These are phyloP conservation scores for Arctium minus DNA, from an alignment of 129 eudicot species.

Conservation along the genomic window DNA sequence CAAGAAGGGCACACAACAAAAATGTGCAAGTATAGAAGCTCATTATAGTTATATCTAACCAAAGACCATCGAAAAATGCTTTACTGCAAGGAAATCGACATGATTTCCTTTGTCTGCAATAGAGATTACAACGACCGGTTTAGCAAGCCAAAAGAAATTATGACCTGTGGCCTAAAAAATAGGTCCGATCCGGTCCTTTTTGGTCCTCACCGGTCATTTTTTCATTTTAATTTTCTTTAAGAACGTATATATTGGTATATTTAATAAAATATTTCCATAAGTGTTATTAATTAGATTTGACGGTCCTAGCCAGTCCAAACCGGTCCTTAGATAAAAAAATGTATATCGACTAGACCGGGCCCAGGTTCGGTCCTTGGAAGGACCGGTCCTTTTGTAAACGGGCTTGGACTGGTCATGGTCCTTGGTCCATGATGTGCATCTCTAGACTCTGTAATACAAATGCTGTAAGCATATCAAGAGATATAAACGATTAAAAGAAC, in stretches of 20 bases:
- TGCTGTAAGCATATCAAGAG: neutral
- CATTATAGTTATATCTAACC: neutral
- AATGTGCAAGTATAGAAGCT: neutral
- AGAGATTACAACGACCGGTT: too few relatives aligned
- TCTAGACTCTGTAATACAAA: neutral
- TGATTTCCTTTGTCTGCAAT: neutral
- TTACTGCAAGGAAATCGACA: neutral
- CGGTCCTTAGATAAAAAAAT: neutral
- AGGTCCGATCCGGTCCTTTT: neutral
- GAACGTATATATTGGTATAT: neutral
- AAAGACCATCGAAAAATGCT: too few relatives aligned
- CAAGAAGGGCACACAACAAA: neutral
- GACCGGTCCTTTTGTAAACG: too few relatives aligned
- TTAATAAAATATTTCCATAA: neutral
- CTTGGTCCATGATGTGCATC: neutral
- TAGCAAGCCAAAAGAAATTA: too few relatives aligned
- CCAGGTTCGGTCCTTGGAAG: neutral
- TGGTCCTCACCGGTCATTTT: too few relatives aligned
- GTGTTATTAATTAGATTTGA: neutral
- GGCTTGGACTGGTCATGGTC: neutral
- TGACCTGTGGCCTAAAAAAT: too few relatives aligned
- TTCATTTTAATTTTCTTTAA: neutral
- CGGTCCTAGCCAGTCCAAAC: neutral
- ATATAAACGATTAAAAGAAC: conserved; percentile 29
- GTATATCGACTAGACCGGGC: neutral